Base-by-base conservation (phyloP, 495 filamentous ascomycete genomes). In the Gamarada debralockiae region DNA sequence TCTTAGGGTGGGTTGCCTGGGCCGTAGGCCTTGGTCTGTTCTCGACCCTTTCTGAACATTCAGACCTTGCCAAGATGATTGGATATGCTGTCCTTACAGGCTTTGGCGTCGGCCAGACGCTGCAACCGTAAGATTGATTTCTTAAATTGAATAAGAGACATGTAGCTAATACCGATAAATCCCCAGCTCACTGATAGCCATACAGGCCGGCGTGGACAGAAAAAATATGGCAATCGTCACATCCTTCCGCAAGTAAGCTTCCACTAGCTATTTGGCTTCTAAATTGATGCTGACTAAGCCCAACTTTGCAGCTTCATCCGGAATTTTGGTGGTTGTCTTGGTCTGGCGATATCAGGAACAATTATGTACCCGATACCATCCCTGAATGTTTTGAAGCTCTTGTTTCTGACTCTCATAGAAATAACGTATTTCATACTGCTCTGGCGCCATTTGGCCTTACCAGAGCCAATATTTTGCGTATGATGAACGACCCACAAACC, bases 171-270 rank as follows among this genome's bases (percentile, higher is more conserved):
- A 40, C 37, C 20, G 37, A 40, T 40, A 8, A 9, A 10, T 18
- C 17, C 24, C 22, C 8, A 44, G 41, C 3, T 44, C 41, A 12
- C 41, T 44, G 6, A 44, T 44, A 21, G 41, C 41, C 13, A 44
- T 44, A 6, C 41, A 44, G 18, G 41, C 41, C 8, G 22, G 41
- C 41, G 41, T 44, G 9, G 13, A 8, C 3, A 44, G 20, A 58
- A 63, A 69, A 22, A 74, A 80, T 25, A 80, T 78, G 76, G 77
- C 77, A 15, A 73, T 79, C 7, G 72, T 78, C 13, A 80, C 77
- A n/a, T n/a, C n/a, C n/a, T 5, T 67, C 72, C 4, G 76, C 76
- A 52, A 65, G 77, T 27, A 80, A 78, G 76, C 79, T 61, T 50
- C 71, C 56, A 20, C n/a, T 27, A 31, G 23, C 20, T 43, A 0